Conservation (phyloP, 1,284 basidiomycete species). For the Sanghuangporus sanghuang region DNA sequence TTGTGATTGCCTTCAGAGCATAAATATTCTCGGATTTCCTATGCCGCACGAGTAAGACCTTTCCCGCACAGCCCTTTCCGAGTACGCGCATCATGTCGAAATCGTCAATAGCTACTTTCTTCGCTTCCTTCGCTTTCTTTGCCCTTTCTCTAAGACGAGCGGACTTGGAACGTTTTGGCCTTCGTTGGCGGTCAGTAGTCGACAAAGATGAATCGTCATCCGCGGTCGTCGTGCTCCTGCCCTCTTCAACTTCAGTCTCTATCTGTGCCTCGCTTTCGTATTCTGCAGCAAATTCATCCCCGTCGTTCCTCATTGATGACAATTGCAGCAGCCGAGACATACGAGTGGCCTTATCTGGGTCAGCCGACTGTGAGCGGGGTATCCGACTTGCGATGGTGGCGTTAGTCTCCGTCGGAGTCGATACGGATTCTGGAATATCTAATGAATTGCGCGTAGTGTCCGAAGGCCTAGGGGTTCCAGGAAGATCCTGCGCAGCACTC, state of each 20-base stretch:
- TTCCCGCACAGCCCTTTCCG: constrained; percentile 94
- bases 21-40: constrained; percentile 68
- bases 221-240: constrained; percentile 41
- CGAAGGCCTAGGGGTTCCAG: constrained; percentile 10
- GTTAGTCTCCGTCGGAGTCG: constrained; percentile 22
- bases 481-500: constrained; percentile 8
- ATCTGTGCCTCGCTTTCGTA: constrained; percentile 19
- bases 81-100: constrained; percentile 96
- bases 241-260: constrained; percentile 15
- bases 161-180: constrained; percentile 51
- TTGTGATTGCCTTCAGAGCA: constrained; percentile 95
- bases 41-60: constrained; percentile 84
- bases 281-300: constrained; percentile 16
- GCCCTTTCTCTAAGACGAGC: constrained; percentile 41
- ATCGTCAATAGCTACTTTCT: constrained; percentile 79
- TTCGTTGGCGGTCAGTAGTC: constrained; percentile 42
- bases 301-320: constrained; percentile 18
- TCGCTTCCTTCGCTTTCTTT: constrained; percentile 46
- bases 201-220: constrained; percentile 62
- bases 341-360: constrained; percentile 55
- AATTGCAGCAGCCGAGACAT: constrained; percentile 49
- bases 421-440: constrained; percentile 12
- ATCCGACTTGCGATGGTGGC: constrained; percentile 33
- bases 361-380: constrained; percentile 71
- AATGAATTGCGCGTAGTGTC: constrained; percentile 6